phyloP scores from a whole-genome alignment of 768 basidiomycete species.

The Boletus sensibilis region DNA sequence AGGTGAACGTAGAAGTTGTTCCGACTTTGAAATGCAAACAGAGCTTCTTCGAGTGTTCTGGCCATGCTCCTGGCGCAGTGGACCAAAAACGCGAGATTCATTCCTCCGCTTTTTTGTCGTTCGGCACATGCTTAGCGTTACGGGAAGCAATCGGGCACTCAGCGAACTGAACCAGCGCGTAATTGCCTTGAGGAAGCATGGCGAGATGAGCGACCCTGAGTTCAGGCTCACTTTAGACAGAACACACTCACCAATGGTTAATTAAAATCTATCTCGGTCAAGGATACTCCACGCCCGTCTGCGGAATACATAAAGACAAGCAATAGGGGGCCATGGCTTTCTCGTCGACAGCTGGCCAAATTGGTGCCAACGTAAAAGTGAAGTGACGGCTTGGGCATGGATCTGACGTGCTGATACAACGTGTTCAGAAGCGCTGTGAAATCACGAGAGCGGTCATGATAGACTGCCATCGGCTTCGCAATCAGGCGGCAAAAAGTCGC shows the following conservation, averaged over 20 bases:
- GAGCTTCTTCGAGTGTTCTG: conserved; percentile 36
- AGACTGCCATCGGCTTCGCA: conserved; percentile 32
- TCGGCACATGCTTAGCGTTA: conserved; percentile 33
- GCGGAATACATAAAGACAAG: conserved; percentile 38
- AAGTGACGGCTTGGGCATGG: conserved; percentile 30
- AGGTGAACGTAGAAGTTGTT: conserved; percentile 26
- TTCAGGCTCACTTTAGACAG: conserved; percentile 21
- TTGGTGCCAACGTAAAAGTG: conserved; percentile 34
- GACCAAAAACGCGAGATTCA: conserved; percentile 36
- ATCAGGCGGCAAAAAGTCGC: conserved; percentile 24
- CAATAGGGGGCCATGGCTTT: conserved; percentile 32
- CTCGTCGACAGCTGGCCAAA: conserved; percentile 22
- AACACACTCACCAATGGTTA: conserved; percentile 27
- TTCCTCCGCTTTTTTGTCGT: conserved; percentile 31
- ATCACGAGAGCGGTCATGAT: conserved; percentile 33
- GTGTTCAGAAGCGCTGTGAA: conserved; percentile 37
- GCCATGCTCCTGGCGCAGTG: conserved; percentile 36
- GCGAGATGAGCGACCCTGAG: conserved; percentile 32
- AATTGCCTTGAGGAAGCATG: conserved; percentile 36
- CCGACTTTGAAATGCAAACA: conserved; percentile 36
- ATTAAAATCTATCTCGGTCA: conserved; percentile 36
- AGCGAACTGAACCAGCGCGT: conserved; percentile 39
- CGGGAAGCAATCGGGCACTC: conserved; percentile 35
- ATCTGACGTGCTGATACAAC: conserved; percentile 37
- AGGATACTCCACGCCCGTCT: conserved; percentile 35